Evolutionary conservation across 805 yeast genomes (phyloP), one percentile per base, ranked within the genome.

Genomic region (Hanseniaspora thailandica): DNA sequence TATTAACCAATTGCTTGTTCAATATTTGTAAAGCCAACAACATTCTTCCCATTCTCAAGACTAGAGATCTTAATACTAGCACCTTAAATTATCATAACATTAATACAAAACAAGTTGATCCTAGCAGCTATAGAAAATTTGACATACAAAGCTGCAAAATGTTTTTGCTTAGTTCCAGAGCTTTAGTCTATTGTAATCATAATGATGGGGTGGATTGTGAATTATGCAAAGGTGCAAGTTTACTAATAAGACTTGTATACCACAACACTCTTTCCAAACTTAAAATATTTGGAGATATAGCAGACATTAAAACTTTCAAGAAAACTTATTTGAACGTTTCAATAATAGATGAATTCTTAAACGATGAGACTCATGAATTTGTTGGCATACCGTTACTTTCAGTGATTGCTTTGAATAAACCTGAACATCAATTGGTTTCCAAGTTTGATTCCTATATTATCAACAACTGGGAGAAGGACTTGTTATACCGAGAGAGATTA

Each of bases 111-210:
- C 45, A 39, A 5, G 8, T 23, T 2, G 71, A 75, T 41, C 93
- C 95, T 4, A 80, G 86, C 5, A 78, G 86, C 3, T 73, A 88
- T 52, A 75, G 97, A 57, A 86, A 89, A 62, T 89, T 88, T 66
- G 87, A 85, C 62, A 78, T 84, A 54, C 97, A 90, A 67, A 84
- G 81, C 19, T 76, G 87, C n/a, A 88, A 87, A 62, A 70, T 60
- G 56, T 39, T 82, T 56, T 84, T 93, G 33, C 71, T 78, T 26
- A 71, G 87, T 9, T 75, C 93, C 0, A 94, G 86, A 62, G 76
- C 87, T 48, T 69, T 86, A 5, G 77, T 89, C n/a, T 90, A 88
- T 64, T 77, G 87, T 57, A 72, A 80, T 56, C 58, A 62, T 58
- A n/a, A 56, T 44, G 10, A 60, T 23, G 34, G 55, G 31, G 44